Base-by-base conservation (phyloP, 371 early-diverging fungal genomes). In the Apophysomyces trapeziformis region DNA sequence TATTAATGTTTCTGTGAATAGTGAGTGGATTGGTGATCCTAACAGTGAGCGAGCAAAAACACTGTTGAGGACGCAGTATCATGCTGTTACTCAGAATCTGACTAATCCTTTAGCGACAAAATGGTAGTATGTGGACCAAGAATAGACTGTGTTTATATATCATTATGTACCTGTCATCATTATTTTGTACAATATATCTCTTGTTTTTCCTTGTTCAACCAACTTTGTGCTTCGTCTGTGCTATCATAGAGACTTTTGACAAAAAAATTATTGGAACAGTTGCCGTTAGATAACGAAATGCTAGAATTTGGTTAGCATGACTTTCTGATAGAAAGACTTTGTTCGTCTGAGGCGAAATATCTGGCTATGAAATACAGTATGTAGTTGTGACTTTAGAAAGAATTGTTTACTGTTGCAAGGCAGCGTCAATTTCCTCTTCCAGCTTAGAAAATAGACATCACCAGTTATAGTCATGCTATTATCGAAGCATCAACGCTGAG, bases 41-140 rank as follows among this genome's bases (percentile, higher is more conserved):
- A 38, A 57, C 2, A 59, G 79, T 73, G 74, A 85, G 73, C 60
- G 78, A 71, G 86, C 88, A 0, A 68, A 72, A n/a, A 56, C 72
- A 54, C 68, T 90, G 65, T 77, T 94, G 7, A 89, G 89, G 58
- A 94, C 94, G 18, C 84, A 87, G 63, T 94, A 94, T 61, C 92
- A 89, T 67, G 92, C 91, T 4, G 86, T 94, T 2, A 88, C 88
- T 38, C 83, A 85, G 70, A 84, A 76, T 54, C 68, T 88, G 54
- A 74, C 68, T 1, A 89, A 88, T 71, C 89, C 89, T 18, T 70
- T 93, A 57, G 87, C 87, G 12, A 92, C 91, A 26, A 91, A 89
- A 59, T 93, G 93, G 93, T 93, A 75, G 54, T 26, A 16, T 50
- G 54, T 26, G 21, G 16, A 18, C 13, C 41, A 50, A 18, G 21